Evolutionary conservation across 495 filamentous ascomycete species (phyloP).

Genomic region (Pyrenula aspistea): DNA sequence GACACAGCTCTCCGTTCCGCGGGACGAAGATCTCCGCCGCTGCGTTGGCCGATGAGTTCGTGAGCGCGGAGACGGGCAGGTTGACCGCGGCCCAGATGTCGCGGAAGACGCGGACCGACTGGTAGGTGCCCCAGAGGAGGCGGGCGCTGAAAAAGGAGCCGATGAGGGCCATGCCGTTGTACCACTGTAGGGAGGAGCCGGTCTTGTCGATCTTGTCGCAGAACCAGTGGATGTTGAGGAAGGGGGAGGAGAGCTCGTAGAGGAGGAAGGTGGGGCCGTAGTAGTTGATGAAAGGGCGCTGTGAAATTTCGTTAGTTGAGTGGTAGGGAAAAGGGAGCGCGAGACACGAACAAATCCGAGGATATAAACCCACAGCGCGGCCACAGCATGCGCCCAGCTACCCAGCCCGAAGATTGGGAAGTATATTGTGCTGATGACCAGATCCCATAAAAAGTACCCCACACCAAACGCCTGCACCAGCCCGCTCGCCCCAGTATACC

Average conservation of each 20-base stretch:
- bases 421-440: slow-evolving; percentile 59
- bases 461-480: slow-evolving; percentile 74
- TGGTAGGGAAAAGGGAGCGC: background rate
- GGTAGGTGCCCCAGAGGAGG: slow-evolving; percentile 83
- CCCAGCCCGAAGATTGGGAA: slow-evolving; percentile 76
- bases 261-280: slow-evolving; percentile 88
- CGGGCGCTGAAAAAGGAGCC: slow-evolving; percentile 77
- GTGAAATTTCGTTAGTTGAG: slow-evolving; percentile 2
- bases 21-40: background rate
- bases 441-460: slow-evolving; percentile 95
- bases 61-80: slow-evolving; percentile 1
- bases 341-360: slow-evolving; percentile 75
- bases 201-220: slow-evolving; percentile 95
- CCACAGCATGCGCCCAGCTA: slow-evolving; percentile 79
- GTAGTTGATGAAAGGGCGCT: slow-evolving; percentile 91
- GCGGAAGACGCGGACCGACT: slow-evolving; percentile 59
- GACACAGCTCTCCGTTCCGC: slow-evolving; percentile 1
- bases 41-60: background rate
- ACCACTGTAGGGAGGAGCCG: slow-evolving; percentile 66
- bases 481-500: slow-evolving; percentile 72
- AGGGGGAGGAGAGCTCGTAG: slow-evolving; percentile 90
- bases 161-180: slow-evolving; percentile 61
- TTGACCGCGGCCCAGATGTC: slow-evolving; percentile 64
- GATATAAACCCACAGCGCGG: slow-evolving; percentile 73
- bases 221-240: slow-evolving; percentile 99